phyloP scores from a whole-genome alignment of 208 protist genomes.

The Acanthamoeba sp. region DNA sequence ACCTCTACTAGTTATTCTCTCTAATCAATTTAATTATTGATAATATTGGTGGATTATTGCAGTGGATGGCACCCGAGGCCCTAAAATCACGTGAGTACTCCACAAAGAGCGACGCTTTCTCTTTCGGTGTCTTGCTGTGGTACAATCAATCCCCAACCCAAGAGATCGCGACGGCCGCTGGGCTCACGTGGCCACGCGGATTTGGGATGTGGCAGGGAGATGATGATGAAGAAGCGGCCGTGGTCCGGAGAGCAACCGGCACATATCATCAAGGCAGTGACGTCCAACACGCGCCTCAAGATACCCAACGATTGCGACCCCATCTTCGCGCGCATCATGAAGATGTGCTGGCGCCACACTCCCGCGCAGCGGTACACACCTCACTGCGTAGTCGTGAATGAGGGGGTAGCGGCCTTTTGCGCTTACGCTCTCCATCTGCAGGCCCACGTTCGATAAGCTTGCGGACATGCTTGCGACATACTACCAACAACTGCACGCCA shows the following conservation, averaged over 20 bases:
- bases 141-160: not conserved
- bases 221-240: constrained; percentile 22
- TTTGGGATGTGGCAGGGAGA: constrained; percentile 27
- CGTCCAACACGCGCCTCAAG: constrained; percentile 40
- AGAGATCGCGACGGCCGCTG: too few relatives aligned
- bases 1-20: not conserved
- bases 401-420: too few relatives aligned
- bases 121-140: constrained; percentile 64
- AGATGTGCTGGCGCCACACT: constrained; percentile 6
- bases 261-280: constrained; percentile 31
- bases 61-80: constrained; percentile 72
- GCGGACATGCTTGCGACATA: too few relatives aligned
- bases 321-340: not conserved
- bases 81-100: not conserved
- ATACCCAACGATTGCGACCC: constrained; percentile 51
- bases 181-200: not conserved
- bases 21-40: too few relatives aligned
- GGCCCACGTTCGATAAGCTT: too few relatives aligned
- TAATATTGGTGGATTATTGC: too few relatives aligned
- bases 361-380: not conserved
- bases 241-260: not conserved
- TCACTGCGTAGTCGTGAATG: too few relatives aligned
- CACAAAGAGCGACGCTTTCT: constrained; percentile 45
- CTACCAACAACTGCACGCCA: too few relatives aligned
- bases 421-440: too few relatives aligned